A percentile compares a stretch with the other conserved stretches of the same genome.
Evolutionary conservation across 2,329 filamentous ascomycete genomes (phyloP).

Genomic region (Fusarium chaquense): DNA sequence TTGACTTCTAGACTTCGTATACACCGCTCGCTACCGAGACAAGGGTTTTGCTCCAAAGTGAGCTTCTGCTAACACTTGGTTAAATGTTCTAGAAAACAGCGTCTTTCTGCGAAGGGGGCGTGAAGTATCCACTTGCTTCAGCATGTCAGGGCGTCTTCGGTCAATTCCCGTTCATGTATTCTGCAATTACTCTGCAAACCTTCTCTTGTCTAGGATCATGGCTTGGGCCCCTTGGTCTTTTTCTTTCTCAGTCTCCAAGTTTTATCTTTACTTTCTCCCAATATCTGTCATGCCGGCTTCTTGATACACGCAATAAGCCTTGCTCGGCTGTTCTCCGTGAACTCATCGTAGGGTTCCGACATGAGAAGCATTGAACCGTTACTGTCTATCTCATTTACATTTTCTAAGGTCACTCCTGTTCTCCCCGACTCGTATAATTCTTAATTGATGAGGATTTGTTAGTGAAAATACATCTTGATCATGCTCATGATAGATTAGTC

Average conservation of each 20-base stretch:
- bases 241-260: neutral
- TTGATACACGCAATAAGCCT: constrained; percentile 7
- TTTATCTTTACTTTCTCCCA: neutral
- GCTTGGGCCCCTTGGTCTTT: neutral
- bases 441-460: neutral
- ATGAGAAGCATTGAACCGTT: neutral
- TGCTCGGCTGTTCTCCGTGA: constrained; percentile 35
- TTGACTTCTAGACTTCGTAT: neutral
- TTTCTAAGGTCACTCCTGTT: constrained; percentile 1
- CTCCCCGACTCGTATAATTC: neutral
- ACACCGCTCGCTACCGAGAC: constrained; percentile 37
- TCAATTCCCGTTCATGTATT: constrained; percentile 38
- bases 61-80: neutral
- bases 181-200: neutral
- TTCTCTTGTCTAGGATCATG: neutral
- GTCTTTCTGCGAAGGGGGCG: constrained; percentile 3
- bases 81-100: constrained; percentile 26
- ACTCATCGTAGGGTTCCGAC: neutral
- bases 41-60: constrained; percentile 24
- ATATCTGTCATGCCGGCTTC: neutral
- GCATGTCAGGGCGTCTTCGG: constrained; percentile 32
- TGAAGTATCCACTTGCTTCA: constrained; percentile 29
- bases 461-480: neutral
- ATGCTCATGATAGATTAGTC: constrained; percentile 25
- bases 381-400: neutral